Evolutionary conservation across 177 flowering plant species (phyloP), one percentile per base, ranked within the genome.

Genomic region (Vitis hybrid): DNA sequence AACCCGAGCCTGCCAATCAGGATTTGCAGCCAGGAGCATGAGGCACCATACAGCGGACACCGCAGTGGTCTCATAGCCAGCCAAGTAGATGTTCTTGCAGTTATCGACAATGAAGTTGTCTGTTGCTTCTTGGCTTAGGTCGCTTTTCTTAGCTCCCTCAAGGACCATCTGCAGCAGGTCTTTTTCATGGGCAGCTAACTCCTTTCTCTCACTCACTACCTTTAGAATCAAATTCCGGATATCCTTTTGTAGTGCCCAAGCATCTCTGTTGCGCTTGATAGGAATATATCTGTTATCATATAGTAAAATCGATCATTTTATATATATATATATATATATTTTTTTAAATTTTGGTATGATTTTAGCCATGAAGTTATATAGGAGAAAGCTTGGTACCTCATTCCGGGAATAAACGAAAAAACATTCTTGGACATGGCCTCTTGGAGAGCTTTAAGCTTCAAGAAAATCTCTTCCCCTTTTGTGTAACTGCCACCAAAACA

Each of bases 401-500:
- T 49, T 24, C 84, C 85, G 10, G 86, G 85, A 52, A 81, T 61
- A 49, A 66, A 14, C 21, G 68, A 52, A 18, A 79, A 40, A 13
- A 51, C 21, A 60, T 63, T 68, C 61, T 73, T 68, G 60, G 85
- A 70, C 67, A 81, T 66, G 18, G 60, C 48, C 30, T 80, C 69
- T 62, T 79, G 81, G 15, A 87, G 81, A 48, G 66, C 63, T 16
- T 79, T 79, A 27, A 83, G 72, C 67, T 71, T 85, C 10, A 18
- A 27, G 76, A 83, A 87, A 15, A 87, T 83, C 24, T 79, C 81
- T 60, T 75, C 74, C 5, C 86, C 85, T 67, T 69, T 69, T 6
- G 71, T 58, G 48, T 76, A 85, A 48, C 68, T 74, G 60, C 86
- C 80, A 10, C 90, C 90, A 71, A 87, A 87, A 59, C 81, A 85